Conservation (phyloP, 768 basidiomycete species). For the Kwoniella europaea region DNA sequence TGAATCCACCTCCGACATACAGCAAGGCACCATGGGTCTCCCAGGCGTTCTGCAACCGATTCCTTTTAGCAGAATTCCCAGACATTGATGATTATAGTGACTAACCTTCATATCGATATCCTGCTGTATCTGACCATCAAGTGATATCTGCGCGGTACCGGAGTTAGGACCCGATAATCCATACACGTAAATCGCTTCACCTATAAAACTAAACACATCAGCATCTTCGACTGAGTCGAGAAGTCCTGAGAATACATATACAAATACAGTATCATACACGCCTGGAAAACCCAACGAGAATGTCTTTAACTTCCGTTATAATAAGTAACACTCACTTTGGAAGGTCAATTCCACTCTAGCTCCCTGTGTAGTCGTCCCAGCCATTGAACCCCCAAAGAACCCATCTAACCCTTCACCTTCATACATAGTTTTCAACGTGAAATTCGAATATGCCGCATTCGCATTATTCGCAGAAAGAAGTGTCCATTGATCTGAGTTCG, state of each 20-base stretch:
- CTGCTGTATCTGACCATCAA: slow-evolving; percentile 28
- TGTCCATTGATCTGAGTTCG: slow-evolving; percentile 20
- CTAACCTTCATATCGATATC: slow-evolving; percentile 26
- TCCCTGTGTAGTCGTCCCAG: slow-evolving; percentile 15
- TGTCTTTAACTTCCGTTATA: too few relatives aligned
- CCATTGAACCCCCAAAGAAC: slow-evolving; percentile 12
- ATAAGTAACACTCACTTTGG: slow-evolving; percentile 7
- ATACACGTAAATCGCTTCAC: slow-evolving; percentile 28
- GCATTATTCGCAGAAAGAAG: slow-evolving; percentile 1
- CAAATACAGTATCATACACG: too few relatives aligned
- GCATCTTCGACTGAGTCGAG: too few relatives aligned
- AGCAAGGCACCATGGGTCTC: slow-evolving; percentile 24
- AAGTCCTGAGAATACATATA: too few relatives aligned
- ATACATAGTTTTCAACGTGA: slow-evolving; percentile 20
- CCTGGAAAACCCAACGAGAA: too few relatives aligned
- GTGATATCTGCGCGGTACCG: slow-evolving; percentile 17
- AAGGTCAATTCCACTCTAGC: slow-evolving; percentile 21
- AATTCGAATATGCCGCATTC: slow-evolving; percentile 4
- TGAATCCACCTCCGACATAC: slow-evolving; percentile 23
- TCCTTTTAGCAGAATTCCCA: background rate
- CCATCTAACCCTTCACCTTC: slow-evolving; percentile 4
- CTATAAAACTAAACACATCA: background rate
- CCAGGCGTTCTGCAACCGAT: slow-evolving; percentile 26
- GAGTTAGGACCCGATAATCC: slow-evolving; percentile 28
- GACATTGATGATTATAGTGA: background rate